Evolutionary conservation across 2,329 filamentous ascomycete genomes (phyloP).

Genomic region (Phyllosticta citrichinensis): DNA sequence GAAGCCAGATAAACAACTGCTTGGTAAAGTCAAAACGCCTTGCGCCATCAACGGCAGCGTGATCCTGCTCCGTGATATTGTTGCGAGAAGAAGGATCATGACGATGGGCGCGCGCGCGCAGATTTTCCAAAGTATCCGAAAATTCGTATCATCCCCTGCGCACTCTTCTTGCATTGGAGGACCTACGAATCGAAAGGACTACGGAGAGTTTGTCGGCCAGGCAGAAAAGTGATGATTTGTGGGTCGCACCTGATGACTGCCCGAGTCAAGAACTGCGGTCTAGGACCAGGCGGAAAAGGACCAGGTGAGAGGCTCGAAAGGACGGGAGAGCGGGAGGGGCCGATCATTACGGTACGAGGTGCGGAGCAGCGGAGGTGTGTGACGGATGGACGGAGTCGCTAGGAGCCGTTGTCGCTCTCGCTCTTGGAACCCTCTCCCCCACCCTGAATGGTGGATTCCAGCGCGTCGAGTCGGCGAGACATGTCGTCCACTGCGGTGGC

Average conservation of each 20-base stretch:
- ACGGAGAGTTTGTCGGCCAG: not conserved
- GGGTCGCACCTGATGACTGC: not conserved
- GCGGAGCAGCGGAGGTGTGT: not conserved
- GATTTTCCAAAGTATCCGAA: not conserved
- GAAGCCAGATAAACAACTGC: not conserved
- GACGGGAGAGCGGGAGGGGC: not conserved
- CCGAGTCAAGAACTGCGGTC: not conserved
- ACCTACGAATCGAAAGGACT: not conserved
- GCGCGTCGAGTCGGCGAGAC: slow-evolving; percentile 72
- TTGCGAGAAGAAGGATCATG: too few relatives aligned
- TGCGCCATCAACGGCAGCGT: not conserved
- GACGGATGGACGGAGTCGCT: not conserved
- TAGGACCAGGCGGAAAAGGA: not conserved
- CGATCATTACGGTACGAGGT: not conserved
- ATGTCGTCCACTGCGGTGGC: slow-evolving; percentile 73
- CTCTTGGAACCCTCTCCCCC: slow-evolving; percentile 21
- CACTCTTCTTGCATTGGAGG: not conserved
- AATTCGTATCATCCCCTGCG: not conserved
- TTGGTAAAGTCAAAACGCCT: not conserved
- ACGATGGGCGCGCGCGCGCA: not conserved
- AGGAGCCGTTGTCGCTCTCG: slow-evolving; percentile 5
- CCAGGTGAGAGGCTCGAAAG: not conserved
- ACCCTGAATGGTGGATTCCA: slow-evolving; percentile 62
- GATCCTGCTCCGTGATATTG: not conserved
- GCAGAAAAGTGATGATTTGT: not conserved